These are phyloP conservation scores for Pachysolen tannophilus DNA, from an alignment of 805 yeast species.

Conservation along the genomic window DNA sequence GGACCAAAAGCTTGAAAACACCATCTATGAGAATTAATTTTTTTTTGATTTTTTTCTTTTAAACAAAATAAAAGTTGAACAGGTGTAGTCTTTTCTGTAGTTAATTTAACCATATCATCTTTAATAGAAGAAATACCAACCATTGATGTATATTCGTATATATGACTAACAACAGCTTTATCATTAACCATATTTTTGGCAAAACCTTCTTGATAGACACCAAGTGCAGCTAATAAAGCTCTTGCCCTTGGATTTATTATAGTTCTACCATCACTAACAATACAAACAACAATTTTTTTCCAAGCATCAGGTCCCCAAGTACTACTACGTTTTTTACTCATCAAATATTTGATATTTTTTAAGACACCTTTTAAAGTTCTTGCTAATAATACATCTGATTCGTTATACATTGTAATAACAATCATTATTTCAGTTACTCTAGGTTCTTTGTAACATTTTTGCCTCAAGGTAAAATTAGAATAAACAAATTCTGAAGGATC, in stretches of 20 bases:
- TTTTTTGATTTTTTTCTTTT: constrained; percentile 82
- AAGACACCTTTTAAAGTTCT: constrained; percentile 86
- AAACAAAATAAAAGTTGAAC: constrained; percentile 84
- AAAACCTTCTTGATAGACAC: constrained; percentile 92
- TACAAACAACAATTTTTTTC: constrained; percentile 86
- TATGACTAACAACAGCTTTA: constrained; percentile 72
- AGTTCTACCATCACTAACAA: constrained; percentile 87
- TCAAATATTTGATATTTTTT: constrained; percentile 73
- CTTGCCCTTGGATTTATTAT: constrained; percentile 74
- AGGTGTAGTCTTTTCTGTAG: constrained; percentile 63
- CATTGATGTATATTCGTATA: constrained; percentile 90
- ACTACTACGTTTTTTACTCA: constrained; percentile 50
- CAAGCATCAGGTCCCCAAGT: constrained; percentile 95
- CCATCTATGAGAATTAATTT: constrained; percentile 96
- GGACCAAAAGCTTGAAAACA: constrained; percentile 90
- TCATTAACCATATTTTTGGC: constrained; percentile 89
- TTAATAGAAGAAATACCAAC: constrained; percentile 70
- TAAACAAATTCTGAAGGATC: constrained; percentile 66
- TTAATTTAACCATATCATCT: constrained; percentile 57
- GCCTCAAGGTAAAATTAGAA: constrained; percentile 74
- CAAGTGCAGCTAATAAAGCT: constrained; percentile 77
- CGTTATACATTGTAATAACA: constrained; percentile 86
- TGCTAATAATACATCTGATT: constrained; percentile 73
- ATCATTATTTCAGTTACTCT: constrained; percentile 80
- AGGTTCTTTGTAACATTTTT: constrained; percentile 66